Base-by-base conservation (phyloP, 169 alveolate genomes). In the Plasmodium coatneyi region DNA sequence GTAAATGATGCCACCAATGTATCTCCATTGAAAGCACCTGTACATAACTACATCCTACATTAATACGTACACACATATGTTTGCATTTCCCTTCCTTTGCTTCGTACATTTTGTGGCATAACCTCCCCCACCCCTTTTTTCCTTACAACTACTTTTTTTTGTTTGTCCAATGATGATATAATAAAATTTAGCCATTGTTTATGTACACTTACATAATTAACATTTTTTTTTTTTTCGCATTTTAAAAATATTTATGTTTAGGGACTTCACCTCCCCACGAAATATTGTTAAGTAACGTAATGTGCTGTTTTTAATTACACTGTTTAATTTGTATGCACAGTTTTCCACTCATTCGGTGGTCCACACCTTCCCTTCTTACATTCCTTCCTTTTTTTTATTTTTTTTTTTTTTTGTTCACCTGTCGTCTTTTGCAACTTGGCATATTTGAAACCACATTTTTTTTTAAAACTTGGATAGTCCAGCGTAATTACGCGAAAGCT, bases 101-200 rank as follows among this genome's bases (percentile, higher is more conserved):
- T 72, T 72, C 41, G 14, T 32, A 30, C 7, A 30, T 72, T 52
- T 80, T 80, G 22, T 80, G 19, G 32, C 22, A 19, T 80, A 49
- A 49, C 36, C 34, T 0, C 46, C n/a, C 16, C 34, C 56, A 6
- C 32, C 28, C 30, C 5, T 41, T 19, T 25, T 80, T 14, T 80
- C 56, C n/a, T 10, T 41, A 19, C 30, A 7, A n/a, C 16, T 25
- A 16, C 46, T 80, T 80, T 80, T 49, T 10, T 71, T 70, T 71
- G 81, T 83, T 83, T 83, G 92, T 83, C 92, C 92, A 83, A 83
- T 83, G 46, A 83, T 71, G 70, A n/a, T 83, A 83, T 83, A 70
- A 66, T 70, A 80, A 66, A 43, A 36, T 83, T 39, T 83, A 83
- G 34, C 28, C 54, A 83, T 83, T 22, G 54, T 30, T 78, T 41